These are phyloP conservation scores for Saturnispora kantuleensis DNA, from an alignment of 805 yeast species.

Conservation along the genomic window DNA sequence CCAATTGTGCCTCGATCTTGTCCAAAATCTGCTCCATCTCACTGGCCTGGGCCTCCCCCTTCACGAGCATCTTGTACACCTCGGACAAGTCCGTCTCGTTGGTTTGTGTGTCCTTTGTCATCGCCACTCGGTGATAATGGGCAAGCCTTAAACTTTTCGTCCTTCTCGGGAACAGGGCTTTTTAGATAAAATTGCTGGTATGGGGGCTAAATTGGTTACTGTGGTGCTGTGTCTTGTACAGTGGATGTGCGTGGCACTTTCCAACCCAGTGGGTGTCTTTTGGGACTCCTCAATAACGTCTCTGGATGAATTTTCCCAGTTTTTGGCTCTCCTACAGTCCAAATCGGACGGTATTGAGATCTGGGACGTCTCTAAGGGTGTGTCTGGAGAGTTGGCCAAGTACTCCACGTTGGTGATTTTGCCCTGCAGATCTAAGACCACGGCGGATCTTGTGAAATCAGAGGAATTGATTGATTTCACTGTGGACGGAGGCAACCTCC, in stretches of 20 bases:
- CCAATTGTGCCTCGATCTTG: slow-evolving; percentile 54
- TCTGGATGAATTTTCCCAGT: not conserved
- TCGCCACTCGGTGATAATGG: not conserved
- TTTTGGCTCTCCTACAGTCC: not conserved
- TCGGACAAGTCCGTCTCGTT: slow-evolving; percentile 6
- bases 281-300: not conserved
- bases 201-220: not conserved
- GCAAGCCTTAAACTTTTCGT: not conserved
- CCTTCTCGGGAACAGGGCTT: no score
- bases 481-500: slow-evolving; percentile 62
- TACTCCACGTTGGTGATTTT: slow-evolving; percentile 51
- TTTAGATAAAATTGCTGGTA: no score
- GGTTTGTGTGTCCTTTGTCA: slow-evolving; percentile 1
- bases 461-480: slow-evolving; percentile 49
- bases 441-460: slow-evolving; percentile 33
- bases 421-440: slow-evolving; percentile 42
- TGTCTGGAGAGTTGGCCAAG: slow-evolving; percentile 6
- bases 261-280: not conserved
- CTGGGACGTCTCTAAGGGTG: not conserved
- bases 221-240: not conserved
- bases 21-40: slow-evolving; percentile 57
- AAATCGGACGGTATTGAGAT: not conserved
- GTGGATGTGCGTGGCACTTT: not conserved
- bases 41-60: slow-evolving; percentile 16
- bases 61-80: slow-evolving; percentile 5